Percentiles rank a stretch among this genome's conserved stretches.
phyloP scores from a whole-genome alignment of 2,329 filamentous ascomycete genomes.

The Beauveria sp. region DNA sequence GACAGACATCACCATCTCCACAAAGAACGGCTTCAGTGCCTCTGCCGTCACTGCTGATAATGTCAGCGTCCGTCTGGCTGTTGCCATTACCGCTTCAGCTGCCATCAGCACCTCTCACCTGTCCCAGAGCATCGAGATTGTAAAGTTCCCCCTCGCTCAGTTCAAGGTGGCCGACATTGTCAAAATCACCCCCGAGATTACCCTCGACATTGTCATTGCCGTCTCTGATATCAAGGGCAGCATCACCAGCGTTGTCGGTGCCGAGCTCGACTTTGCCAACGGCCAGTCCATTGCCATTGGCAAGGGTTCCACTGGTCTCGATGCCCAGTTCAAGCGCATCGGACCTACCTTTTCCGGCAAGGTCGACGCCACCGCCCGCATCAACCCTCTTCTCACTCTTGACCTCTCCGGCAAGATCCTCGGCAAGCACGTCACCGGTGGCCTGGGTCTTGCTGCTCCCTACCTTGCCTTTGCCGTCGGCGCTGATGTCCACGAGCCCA shows the following conservation, averaged over 20 bases:
- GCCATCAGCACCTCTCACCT: conserved; percentile 8
- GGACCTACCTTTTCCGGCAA: conserved; percentile 10
- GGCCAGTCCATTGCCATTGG: conserved; percentile 10
- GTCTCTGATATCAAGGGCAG: conserved; percentile 9
- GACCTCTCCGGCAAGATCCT: conserved; percentile 12
- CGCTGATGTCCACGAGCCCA: conserved; percentile 8
- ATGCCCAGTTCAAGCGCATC: conserved; percentile 10
- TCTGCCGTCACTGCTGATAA: conserved; percentile 9
- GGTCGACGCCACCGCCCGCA: conserved; percentile 10
- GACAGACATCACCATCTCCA: conserved; percentile 10
- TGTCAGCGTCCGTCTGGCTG: conserved; percentile 8
- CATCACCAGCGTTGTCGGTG: conserved; percentile 9
- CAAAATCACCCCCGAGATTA: conserved; percentile 10
- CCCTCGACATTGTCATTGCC: conserved; percentile 3
- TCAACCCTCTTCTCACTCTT: conserved; percentile 9
- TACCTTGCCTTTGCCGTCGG: conserved; percentile 8
- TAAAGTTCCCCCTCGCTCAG: conserved; percentile 3
- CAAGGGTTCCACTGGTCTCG: conserved; percentile 10
- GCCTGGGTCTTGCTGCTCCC: conserved; percentile 6
- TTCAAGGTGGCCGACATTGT: conserved; percentile 12
- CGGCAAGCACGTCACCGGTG: conserved; percentile 7
- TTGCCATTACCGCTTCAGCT: conserved; percentile 9
- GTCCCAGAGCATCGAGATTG: conserved; percentile 3
- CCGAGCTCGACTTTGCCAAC: conserved; percentile 10
- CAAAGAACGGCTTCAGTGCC: conserved; percentile 8